Evolutionary conservation across 345 rosid species (phyloP).

Genomic region (Eucalyptus coolabah): DNA sequence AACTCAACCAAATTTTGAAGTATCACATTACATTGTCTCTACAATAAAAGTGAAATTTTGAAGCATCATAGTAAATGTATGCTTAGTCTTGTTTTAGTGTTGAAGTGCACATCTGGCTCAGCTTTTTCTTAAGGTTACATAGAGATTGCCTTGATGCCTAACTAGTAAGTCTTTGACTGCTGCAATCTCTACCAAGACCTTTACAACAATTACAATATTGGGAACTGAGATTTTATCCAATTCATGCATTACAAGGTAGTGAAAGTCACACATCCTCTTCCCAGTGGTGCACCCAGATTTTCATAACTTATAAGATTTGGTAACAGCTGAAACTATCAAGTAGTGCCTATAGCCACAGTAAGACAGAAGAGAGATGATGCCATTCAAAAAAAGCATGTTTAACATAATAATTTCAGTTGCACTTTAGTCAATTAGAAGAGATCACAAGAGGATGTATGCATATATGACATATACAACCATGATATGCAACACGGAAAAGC

Average conservation of each 20-base stretch:
- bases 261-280: neutral
- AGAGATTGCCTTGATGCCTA: slow-evolving; percentile 37
- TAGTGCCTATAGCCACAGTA: slow-evolving; percentile 61
- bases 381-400: neutral
- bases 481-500: neutral
- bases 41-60: no score
- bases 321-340: slow-evolving; percentile 89
- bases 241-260: neutral
- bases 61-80: neutral
- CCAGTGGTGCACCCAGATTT: neutral
- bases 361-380: neutral
- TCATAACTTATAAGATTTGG: slow-evolving; percentile 15
- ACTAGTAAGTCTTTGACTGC: slow-evolving; percentile 48
- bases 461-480: neutral
- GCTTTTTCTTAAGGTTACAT: slow-evolving; percentile 50
- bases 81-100: slow-evolving; percentile 2
- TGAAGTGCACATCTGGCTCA: slow-evolving; percentile 39
- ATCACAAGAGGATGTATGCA: neutral
- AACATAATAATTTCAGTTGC: neutral
- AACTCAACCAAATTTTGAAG: no score
- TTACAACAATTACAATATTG: neutral
- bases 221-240: neutral
- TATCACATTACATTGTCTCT: no score
- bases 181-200: slow-evolving; percentile 56
- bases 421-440: neutral